Conservation (phyloP, 2,329 filamentous ascomycete genomes). For the Cladophialophora carrionii region DNA sequence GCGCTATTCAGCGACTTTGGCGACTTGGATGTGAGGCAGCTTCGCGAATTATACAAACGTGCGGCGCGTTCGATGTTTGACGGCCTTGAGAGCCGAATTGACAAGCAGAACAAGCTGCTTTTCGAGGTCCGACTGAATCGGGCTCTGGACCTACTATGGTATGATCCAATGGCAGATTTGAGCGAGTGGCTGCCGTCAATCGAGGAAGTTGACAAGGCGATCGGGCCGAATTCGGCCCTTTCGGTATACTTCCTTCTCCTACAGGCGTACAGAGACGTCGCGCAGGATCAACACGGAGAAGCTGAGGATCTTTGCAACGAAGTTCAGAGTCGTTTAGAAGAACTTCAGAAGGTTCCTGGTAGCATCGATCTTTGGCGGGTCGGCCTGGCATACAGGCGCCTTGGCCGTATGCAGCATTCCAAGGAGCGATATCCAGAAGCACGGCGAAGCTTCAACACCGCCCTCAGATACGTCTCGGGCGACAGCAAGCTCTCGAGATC, state of each 20-base stretch:
- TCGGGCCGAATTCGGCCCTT: constrained; percentile 21
- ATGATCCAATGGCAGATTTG: constrained; percentile 24
- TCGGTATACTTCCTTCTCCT: constrained; percentile 31
- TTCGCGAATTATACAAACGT: constrained; percentile 24
- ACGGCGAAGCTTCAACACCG: constrained; percentile 32
- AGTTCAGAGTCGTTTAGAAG: constrained; percentile 21
- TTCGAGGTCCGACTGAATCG: constrained; percentile 33
- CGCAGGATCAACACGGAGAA: constrained; percentile 14
- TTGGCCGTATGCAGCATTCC: constrained; percentile 27
- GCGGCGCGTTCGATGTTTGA: constrained; percentile 29
- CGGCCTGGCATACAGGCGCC: constrained; percentile 31
- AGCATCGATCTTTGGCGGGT: constrained; percentile 30
- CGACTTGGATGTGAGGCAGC: constrained; percentile 25
- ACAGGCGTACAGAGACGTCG: constrained; percentile 30
- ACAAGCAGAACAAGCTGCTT: constrained; percentile 28
- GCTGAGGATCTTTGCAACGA: constrained; percentile 22
- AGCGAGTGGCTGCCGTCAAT: constrained; percentile 28
- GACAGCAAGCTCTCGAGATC: constrained; percentile 19
- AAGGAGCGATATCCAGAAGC: constrained; percentile 25
- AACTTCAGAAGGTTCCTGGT: constrained; percentile 15
- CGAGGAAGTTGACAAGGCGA: constrained; percentile 25
- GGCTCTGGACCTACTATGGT: constrained; percentile 32
- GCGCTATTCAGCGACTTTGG: constrained; percentile 30
- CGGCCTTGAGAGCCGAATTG: constrained; percentile 29
- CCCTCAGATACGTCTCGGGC: constrained; percentile 23